A percentile compares a stretch with the other conserved stretches of the same genome.
Evolutionary conservation across 345 rosid genomes (phyloP).

Genomic region (Euphorbia pulcherrima): DNA sequence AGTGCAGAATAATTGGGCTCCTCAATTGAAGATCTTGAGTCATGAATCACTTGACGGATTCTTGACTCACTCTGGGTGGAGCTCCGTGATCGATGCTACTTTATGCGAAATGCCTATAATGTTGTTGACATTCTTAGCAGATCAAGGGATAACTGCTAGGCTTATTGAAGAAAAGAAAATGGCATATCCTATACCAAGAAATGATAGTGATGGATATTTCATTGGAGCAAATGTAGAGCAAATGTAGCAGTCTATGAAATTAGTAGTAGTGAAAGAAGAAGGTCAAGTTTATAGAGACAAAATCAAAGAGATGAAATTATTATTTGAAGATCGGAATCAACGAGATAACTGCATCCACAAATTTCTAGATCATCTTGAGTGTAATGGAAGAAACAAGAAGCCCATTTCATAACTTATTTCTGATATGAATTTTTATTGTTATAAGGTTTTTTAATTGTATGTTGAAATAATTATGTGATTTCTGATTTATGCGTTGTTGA

Average conservation of each 20-base stretch:
- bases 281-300: no score
- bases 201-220: constrained; percentile 40
- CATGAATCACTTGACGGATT: constrained; percentile 44
- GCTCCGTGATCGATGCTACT: constrained; percentile 44
- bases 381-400: no score
- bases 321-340: no score
- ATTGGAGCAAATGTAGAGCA: constrained; percentile 32
- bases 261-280: no score
- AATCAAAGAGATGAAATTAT: no score
- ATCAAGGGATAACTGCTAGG: constrained; percentile 47
- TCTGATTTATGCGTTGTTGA: no score
- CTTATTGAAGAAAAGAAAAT: constrained; percentile 31
- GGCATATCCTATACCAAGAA: constrained; percentile 36
- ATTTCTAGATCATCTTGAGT: no score
- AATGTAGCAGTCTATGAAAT: neutral
- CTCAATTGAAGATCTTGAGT: constrained; percentile 35
- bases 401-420: no score
- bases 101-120: constrained; percentile 31
- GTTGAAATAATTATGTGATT: no score
- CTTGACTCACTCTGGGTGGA: constrained; percentile 47
- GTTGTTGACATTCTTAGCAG: constrained; percentile 34
- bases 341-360: no score
- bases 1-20: constrained; percentile 35
- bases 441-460: no score
- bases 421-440: no score